These are phyloP conservation scores for Claviceps sp. DNA, from an alignment of 2,329 filamentous ascomycete genomes.

Conservation along the genomic window DNA sequence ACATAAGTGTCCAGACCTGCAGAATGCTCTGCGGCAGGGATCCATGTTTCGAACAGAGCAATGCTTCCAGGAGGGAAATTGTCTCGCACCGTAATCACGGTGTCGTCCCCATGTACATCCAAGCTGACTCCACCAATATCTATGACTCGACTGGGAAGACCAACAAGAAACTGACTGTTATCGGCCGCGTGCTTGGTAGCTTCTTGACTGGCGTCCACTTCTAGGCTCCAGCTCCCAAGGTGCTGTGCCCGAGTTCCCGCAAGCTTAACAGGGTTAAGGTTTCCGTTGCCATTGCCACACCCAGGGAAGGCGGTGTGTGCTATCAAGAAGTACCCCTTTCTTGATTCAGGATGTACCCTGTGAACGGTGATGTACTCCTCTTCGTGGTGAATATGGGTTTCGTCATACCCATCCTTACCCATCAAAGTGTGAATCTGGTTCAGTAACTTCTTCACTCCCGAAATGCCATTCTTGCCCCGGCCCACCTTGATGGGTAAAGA, in stretches of 20 bases:
- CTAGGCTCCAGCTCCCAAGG: conserved; percentile 82
- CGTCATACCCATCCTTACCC: conserved; percentile 87
- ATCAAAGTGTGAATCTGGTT: conserved; percentile 93
- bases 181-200: conserved; percentile 48
- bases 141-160: conserved; percentile 71
- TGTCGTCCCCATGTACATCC: conserved; percentile 58
- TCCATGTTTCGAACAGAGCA: conserved; percentile 91
- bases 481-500: conserved; percentile 45
- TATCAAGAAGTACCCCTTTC: conserved; percentile 90
- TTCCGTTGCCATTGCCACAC: conserved; percentile 71
- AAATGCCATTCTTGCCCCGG: conserved; percentile 70
- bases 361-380: conserved; percentile 95
- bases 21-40: conserved; percentile 73
- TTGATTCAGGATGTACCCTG: conserved; percentile 78
- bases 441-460: conserved; percentile 77
- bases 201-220: conserved; percentile 68
- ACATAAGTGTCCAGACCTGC: conserved; percentile 76
- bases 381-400: conserved; percentile 94
- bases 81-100: conserved; percentile 66
- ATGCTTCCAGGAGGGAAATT: conserved; percentile 89
- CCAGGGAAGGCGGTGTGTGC: conserved; percentile 93
- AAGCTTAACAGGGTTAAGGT: conserved; percentile 66
- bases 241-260: conserved; percentile 74
- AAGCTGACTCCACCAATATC: conserved; percentile 62
- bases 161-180: conserved; percentile 61